phyloP scores from a whole-genome alignment of 2,329 filamentous ascomycete genomes.

The Zalaria obscura region DNA sequence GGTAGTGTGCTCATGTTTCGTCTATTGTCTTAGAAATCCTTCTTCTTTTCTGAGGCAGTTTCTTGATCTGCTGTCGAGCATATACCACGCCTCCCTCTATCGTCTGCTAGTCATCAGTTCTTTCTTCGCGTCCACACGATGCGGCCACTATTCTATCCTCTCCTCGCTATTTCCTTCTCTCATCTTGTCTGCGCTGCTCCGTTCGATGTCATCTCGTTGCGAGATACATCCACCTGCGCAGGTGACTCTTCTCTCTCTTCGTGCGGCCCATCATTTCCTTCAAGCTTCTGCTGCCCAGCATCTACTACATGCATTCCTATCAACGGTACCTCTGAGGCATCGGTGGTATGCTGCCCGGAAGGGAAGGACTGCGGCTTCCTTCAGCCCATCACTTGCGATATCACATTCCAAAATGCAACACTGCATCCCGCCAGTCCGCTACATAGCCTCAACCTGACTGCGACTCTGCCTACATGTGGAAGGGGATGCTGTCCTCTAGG shows the following conservation, averaged over 20 bases:
- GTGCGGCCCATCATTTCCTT: slow-evolving; percentile 44
- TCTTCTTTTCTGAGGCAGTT: too few relatives aligned
- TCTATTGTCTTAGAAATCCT: too few relatives aligned
- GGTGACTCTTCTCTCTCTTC: slow-evolving; percentile 31
- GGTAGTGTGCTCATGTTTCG: too few relatives aligned
- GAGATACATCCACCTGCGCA: slow-evolving; percentile 30
- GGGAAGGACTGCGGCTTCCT: slow-evolving; percentile 46
- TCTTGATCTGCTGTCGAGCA: too few relatives aligned
- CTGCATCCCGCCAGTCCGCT: slow-evolving; percentile 43
- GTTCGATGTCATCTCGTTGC: slow-evolving; percentile 1
- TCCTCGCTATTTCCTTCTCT: too few relatives aligned
- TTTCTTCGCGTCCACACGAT: too few relatives aligned
- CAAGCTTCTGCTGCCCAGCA: slow-evolving; percentile 51
- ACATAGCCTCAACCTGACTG: slow-evolving; percentile 50
- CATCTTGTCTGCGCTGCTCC: background rate
- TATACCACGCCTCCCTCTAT: too few relatives aligned
- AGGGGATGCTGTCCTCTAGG: slow-evolving; percentile 57
- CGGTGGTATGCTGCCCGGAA: slow-evolving; percentile 57
- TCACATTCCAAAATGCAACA: slow-evolving; percentile 45
- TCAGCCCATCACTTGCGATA: slow-evolving; percentile 49
- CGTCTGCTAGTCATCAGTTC: too few relatives aligned
- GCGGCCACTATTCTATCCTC: too few relatives aligned
- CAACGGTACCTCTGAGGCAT: slow-evolving; percentile 46
- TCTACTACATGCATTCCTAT: slow-evolving; percentile 44
- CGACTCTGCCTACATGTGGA: slow-evolving; percentile 44